Conservation (phyloP, 129 eudicot species). For the Dittrichia graveolens region DNA sequence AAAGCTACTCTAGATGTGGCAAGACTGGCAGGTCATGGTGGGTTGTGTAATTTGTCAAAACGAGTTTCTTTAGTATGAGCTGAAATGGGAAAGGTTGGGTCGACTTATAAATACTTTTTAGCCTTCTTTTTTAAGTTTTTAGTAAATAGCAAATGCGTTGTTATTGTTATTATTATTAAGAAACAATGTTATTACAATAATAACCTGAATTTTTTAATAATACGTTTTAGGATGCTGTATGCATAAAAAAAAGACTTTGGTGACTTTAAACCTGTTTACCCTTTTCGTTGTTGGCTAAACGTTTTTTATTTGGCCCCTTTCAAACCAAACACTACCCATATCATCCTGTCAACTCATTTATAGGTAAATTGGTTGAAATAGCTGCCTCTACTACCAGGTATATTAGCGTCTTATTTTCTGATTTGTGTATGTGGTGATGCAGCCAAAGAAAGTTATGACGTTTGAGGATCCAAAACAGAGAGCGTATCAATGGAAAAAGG, state of each 20-base stretch:
- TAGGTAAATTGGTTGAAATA: slow-evolving; percentile 1
- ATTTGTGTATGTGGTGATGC: slow-evolving; percentile 25
- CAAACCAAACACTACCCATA: background rate
- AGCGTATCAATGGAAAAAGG: slow-evolving; percentile 93
- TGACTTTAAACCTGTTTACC: too few relatives aligned
- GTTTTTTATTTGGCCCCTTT: background rate
- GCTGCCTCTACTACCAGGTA: background rate
- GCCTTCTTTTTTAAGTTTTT: background rate
- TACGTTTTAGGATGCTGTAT: background rate
- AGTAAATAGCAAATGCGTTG: background rate
- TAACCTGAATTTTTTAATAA: background rate
- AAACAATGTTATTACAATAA: background rate
- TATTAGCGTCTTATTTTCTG: background rate
- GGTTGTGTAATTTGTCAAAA: background rate
- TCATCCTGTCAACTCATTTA: too few relatives aligned
- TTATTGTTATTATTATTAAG: background rate
- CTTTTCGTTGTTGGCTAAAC: background rate
- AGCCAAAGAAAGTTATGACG: slow-evolving; percentile 88
- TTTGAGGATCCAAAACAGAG: slow-evolving; percentile 94
- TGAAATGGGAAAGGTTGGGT: background rate
- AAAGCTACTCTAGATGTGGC: background rate
- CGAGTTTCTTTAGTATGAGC: background rate
- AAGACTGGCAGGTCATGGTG: background rate
- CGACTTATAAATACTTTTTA: background rate
- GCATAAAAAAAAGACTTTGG: background rate